Conservation (phyloP, 495 filamentous ascomycete genomes). For the Emericellopsis terricola region DNA sequence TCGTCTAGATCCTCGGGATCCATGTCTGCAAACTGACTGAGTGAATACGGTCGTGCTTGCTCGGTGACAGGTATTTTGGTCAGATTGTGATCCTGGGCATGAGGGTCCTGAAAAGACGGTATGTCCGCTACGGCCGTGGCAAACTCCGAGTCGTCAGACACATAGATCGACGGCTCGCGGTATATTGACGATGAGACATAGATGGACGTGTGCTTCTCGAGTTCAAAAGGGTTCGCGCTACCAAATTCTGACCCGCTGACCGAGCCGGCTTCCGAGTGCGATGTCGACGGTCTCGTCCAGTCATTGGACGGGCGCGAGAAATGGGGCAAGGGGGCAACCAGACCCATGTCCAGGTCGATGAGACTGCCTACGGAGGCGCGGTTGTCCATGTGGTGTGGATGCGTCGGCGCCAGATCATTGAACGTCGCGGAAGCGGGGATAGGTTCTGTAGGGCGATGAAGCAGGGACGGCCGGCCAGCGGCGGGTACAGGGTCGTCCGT, state of each 20-base stretch:
- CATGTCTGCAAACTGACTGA: constrained; percentile 3
- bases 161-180: constrained; percentile 32
- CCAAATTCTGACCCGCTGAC: constrained; percentile 27
- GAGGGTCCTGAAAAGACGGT: background rate
- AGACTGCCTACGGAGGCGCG: constrained; percentile 25
- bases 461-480: constrained; percentile 22
- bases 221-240: constrained; percentile 30
- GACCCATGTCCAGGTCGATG: constrained; percentile 33
- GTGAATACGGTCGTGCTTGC: constrained; percentile 1
- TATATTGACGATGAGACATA: constrained; percentile 15
- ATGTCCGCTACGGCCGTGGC: constrained; percentile 8
- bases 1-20: background rate
- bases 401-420: constrained; percentile 12
- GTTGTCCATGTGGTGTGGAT: constrained; percentile 8
- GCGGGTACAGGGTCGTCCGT: constrained; percentile 4
- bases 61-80: background rate
- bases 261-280: constrained; percentile 31
- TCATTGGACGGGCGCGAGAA: too few species aligned
- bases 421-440: constrained; percentile 24
- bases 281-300: constrained; percentile 29
- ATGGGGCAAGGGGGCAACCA: constrained; percentile 19
- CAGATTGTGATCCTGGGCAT: constrained; percentile 4
- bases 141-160: constrained; percentile 29
- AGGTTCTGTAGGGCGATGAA: constrained; percentile 33
- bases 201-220: constrained; percentile 33